Percentiles rank a stretch among this genome's conserved stretches.
Evolutionary conservation across 2,329 filamentous ascomycete species (phyloP).

Genomic region (Davidsoniella eucalypti): DNA sequence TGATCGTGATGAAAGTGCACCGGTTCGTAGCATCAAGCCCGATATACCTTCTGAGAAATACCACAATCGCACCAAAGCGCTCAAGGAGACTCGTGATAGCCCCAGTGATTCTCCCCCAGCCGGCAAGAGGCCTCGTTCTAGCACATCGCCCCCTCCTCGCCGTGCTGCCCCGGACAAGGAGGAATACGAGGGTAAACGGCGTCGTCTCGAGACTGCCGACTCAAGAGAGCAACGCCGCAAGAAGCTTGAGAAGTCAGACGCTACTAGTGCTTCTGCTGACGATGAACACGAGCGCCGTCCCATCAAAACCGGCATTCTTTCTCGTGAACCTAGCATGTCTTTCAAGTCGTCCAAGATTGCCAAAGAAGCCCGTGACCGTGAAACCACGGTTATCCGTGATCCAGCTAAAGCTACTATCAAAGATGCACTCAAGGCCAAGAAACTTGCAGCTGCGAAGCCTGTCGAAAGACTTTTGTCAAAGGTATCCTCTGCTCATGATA

Average conservation of each 20-base stretch:
- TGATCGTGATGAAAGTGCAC: constrained; percentile 31
- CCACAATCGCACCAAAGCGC: constrained; percentile 41
- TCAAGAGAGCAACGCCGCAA: constrained; percentile 1
- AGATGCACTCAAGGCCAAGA: constrained; percentile 27
- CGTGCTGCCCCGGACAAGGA: constrained; percentile 38
- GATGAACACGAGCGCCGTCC: constrained; percentile 28
- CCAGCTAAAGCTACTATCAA: constrained; percentile 20
- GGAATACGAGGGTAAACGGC: constrained; percentile 38
- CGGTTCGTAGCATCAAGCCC: constrained; percentile 29
- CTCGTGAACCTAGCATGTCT: constrained; percentile 4
- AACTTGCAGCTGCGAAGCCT: constrained; percentile 14
- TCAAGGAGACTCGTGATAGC: constrained; percentile 39
- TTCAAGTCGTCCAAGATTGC: constrained; percentile 12
- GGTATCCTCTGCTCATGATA: constrained; percentile 26
- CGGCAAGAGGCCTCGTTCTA: constrained; percentile 41
- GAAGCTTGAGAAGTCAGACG: constrained; percentile 18
- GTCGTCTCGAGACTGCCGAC: constrained; percentile 34
- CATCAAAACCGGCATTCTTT: constrained; percentile 19
- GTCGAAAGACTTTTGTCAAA: constrained; percentile 16
- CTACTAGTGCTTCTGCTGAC: constrained; percentile 23
- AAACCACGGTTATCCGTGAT: constrained; percentile 7
- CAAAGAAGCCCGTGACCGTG: constrained; percentile 11
- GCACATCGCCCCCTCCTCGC: constrained; percentile 37
- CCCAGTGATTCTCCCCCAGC: constrained; percentile 33
- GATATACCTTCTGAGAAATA: constrained; percentile 26